phyloP scores from a whole-genome alignment of 805 yeast genomes.

The Metschnikowia peoriensis region DNA sequence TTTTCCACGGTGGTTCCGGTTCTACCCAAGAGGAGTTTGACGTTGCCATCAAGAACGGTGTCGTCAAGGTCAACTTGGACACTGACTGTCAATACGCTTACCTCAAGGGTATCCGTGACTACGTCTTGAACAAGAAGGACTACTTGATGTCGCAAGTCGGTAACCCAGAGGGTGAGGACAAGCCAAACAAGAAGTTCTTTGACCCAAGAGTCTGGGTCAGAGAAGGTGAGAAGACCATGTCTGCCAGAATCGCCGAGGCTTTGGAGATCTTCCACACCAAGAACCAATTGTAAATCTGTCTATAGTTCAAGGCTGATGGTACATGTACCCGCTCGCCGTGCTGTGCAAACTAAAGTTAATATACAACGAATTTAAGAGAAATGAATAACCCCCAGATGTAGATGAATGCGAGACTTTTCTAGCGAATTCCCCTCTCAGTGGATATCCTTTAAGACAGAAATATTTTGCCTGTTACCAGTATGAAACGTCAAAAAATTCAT shows the following conservation, averaged over 20 bases:
- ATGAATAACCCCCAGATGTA: neutral
- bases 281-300: conserved; percentile 42
- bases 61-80: conserved; percentile 98
- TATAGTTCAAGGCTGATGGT: neutral
- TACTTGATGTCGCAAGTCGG: conserved; percentile 88
- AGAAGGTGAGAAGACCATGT: conserved; percentile 99
- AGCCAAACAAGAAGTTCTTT: conserved; percentile 99
- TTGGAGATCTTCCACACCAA: conserved; percentile 82
- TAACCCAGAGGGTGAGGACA: conserved; percentile 98
- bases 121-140: conserved; percentile 93
- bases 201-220: conserved; percentile 99
- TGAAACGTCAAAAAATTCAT: too few relatives aligned
- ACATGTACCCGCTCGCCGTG: neutral
- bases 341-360: neutral
- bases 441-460: too few relatives aligned
- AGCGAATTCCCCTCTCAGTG: too few relatives aligned
- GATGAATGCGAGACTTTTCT: neutral
- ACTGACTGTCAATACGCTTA: conserved; percentile 99
- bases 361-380: neutral
- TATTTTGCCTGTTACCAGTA: too few relatives aligned
- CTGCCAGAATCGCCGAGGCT: conserved; percentile 79
- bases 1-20: conserved; percentile 99
- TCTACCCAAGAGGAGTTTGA: conserved; percentile 89
- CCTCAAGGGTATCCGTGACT: conserved; percentile 96
- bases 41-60: conserved; percentile 90